phyloP scores from a whole-genome alignment of 2,329 filamentous ascomycete genomes.

The Torrubiella hemipterigena region DNA sequence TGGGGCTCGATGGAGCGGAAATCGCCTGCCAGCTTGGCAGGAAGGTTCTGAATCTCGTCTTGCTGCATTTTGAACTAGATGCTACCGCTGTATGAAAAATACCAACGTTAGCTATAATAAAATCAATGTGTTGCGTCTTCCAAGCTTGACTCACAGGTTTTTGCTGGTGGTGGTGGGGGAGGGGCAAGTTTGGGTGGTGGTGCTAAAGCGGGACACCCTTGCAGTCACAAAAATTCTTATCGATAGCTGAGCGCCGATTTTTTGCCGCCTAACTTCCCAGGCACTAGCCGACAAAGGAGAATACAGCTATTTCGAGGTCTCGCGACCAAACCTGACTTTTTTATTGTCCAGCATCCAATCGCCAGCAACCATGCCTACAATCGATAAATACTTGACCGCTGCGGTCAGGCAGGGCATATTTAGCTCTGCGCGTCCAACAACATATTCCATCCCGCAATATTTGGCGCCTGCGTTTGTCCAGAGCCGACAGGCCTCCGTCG shows the following conservation, averaged over 20 bases:
- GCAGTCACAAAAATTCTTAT: conserved; percentile 8
- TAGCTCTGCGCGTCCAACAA: conserved; percentile 27
- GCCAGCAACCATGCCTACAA: conserved; percentile 32
- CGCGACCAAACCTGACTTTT: too few species aligned
- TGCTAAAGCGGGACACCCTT: not conserved
- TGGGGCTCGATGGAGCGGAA: conserved; percentile 73
- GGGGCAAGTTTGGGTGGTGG: not conserved
- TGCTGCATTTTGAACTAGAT: conserved; percentile 35
- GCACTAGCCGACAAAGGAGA: too few species aligned
- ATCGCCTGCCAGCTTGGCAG: conserved; percentile 46
- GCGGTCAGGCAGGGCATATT: conserved; percentile 38
- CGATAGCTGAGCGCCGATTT: conserved; percentile 10
- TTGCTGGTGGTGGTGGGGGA: conserved; percentile 11
- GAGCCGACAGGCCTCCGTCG: conserved; percentile 26
- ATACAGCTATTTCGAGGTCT: too few species aligned
- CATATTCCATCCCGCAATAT: conserved; percentile 33
- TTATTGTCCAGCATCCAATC: conserved; percentile 10
- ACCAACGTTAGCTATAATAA: not conserved
- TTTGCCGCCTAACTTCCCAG: conserved; percentile 14
- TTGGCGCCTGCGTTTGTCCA: conserved; percentile 34
- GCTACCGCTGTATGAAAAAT: conserved; percentile 1
- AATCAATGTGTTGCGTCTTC: conserved; percentile 1
- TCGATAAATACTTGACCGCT: conserved; percentile 41
- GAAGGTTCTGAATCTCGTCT: conserved; percentile 40
- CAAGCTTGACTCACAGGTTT: conserved; percentile 13